Conservation (phyloP, 2,329 filamentous ascomycete genomes). For the Stachybotrys chlorohalonatus region DNA sequence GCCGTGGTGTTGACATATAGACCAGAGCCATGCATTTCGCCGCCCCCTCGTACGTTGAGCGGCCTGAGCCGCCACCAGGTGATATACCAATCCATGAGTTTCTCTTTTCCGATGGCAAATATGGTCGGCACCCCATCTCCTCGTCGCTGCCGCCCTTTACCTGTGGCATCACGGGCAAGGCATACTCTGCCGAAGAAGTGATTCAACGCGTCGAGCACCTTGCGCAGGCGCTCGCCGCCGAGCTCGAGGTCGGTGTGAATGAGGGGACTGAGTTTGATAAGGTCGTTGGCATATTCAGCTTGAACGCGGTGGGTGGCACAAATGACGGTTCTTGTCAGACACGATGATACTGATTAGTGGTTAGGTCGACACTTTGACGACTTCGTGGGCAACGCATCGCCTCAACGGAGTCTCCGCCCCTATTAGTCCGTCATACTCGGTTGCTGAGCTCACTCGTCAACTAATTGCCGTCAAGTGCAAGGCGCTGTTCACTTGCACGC, state of each 20-base stretch:
- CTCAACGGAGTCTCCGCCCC: constrained; percentile 59
- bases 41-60: constrained; percentile 4
- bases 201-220: constrained; percentile 53
- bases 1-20: neutral
- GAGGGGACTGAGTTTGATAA: constrained; percentile 69
- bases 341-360: constrained; percentile 41
- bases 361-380: constrained; percentile 49
- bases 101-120: constrained; percentile 53
- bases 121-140: constrained; percentile 52
- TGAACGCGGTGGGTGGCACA: constrained; percentile 47
- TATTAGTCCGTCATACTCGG: constrained; percentile 62
- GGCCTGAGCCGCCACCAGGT: constrained; percentile 36
- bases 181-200: constrained; percentile 52
- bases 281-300: constrained; percentile 59
- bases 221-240: constrained; percentile 48
- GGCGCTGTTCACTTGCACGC: constrained; percentile 59
- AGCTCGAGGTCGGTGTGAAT: constrained; percentile 63
- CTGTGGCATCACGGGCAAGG: constrained; percentile 59
- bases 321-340: too few species aligned
- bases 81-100: constrained; percentile 61
- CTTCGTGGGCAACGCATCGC: constrained; percentile 49
- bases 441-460: constrained; percentile 58
- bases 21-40: constrained; percentile 7
- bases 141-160: constrained; percentile 58
- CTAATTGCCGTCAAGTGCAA: constrained; percentile 55